Evolutionary conservation across 2,329 filamentous ascomycete species (phyloP).

Genomic region (Ascochyta fabae): DNA sequence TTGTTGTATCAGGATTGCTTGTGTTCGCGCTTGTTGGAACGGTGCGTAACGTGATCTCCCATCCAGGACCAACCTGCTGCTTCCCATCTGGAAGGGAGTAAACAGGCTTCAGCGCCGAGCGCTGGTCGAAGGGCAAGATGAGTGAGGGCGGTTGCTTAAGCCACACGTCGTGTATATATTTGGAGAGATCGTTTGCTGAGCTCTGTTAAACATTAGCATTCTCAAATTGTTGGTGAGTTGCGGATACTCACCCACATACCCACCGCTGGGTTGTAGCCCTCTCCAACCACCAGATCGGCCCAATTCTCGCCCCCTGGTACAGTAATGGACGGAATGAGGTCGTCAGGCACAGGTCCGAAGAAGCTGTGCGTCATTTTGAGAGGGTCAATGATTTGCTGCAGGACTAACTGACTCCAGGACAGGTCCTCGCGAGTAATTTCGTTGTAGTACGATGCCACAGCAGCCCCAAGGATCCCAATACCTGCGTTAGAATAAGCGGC

Average conservation of each 20-base stretch:
- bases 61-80: slow-evolving; percentile 38
- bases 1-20: slow-evolving; percentile 10
- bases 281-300: slow-evolving; percentile 35
- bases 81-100: slow-evolving; percentile 33
- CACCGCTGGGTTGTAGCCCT: slow-evolving; percentile 40
- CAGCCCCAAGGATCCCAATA: slow-evolving; percentile 34
- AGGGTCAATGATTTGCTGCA: slow-evolving; percentile 26
- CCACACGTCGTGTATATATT: slow-evolving; percentile 36
- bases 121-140: slow-evolving; percentile 35
- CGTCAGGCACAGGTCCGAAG: slow-evolving; percentile 3
- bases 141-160: slow-evolving; percentile 29
- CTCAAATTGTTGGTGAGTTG: neutral
- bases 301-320: slow-evolving; percentile 38
- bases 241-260: slow-evolving; percentile 35
- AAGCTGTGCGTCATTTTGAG: slow-evolving; percentile 26
- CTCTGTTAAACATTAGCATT: slow-evolving; percentile 18
- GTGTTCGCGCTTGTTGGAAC: slow-evolving; percentile 19
- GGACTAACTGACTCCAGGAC: slow-evolving; percentile 32
- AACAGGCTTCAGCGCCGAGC: slow-evolving; percentile 31
- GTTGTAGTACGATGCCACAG: slow-evolving; percentile 35
- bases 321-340: slow-evolving; percentile 25
- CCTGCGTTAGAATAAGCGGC: slow-evolving; percentile 42
- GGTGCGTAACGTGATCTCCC: slow-evolving; percentile 36
- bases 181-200: slow-evolving; percentile 39
- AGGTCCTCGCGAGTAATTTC: slow-evolving; percentile 21